phyloP scores from a whole-genome alignment of 306 rosid species.

The Casuarina equisetifolia region DNA sequence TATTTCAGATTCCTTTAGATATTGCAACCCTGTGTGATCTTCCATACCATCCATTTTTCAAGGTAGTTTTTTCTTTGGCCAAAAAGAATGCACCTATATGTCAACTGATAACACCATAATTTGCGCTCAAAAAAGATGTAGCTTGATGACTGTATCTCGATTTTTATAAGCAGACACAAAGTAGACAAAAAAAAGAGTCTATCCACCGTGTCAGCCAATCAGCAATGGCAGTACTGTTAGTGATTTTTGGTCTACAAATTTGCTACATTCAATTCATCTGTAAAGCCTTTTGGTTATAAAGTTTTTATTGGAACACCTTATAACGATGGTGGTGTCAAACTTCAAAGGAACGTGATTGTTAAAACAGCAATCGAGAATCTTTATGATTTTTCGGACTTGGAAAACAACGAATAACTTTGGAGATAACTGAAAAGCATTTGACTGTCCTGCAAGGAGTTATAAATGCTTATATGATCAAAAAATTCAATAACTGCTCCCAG shows the following conservation, averaged over 20 bases:
- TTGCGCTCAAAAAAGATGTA: neutral
- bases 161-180: neutral
- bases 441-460: neutral
- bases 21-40: neutral
- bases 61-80: neutral
- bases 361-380: neutral
- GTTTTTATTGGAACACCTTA: too few species aligned
- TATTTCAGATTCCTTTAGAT: neutral
- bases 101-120: conserved; percentile 8
- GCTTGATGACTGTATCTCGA: neutral
- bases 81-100: neutral
- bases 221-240: neutral
- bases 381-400: neutral
- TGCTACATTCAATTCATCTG: neutral
- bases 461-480: neutral
- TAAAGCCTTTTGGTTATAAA: neutral
- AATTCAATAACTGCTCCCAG: neutral
- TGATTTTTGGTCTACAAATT: neutral
- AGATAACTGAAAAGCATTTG: neutral
- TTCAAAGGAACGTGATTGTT: neutral
- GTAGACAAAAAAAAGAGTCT: neutral
- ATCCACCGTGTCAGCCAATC: neutral
- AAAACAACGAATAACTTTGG: neutral
- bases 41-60: neutral
- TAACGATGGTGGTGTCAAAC: neutral